A percentile compares a stretch with the other conserved stretches of the same genome.
These are phyloP conservation scores for Leccinum disarticulatum DNA, from an alignment of 768 basidiomycete genomes.

Conservation along the genomic window DNA sequence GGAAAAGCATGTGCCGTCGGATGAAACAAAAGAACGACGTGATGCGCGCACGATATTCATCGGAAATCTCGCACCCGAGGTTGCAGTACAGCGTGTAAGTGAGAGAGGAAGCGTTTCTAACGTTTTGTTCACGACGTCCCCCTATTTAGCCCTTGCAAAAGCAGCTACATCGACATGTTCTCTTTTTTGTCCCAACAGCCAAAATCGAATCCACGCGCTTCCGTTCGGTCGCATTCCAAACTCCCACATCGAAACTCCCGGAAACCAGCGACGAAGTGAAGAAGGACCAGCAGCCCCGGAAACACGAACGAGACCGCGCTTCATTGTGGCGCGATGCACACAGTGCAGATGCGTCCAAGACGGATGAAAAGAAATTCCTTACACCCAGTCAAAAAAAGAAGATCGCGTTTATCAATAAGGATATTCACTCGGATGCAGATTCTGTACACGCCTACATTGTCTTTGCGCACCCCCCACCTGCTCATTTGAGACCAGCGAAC, in stretches of 20 bases:
- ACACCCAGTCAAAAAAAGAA: constrained; percentile 87
- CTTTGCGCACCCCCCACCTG: constrained; percentile 66
- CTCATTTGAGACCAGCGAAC: constrained; percentile 44
- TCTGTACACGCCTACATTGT: constrained; percentile 89
- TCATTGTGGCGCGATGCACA: constrained; percentile 55
- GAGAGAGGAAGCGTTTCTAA: not conserved
- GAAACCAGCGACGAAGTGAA: constrained; percentile 34
- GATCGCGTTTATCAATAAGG: constrained; percentile 90
- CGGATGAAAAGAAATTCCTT: constrained; percentile 65
- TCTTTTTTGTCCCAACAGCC: constrained; percentile 65
- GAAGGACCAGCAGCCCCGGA: constrained; percentile 34
- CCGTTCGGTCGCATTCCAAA: constrained; percentile 89
- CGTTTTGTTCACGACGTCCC: not conserved
- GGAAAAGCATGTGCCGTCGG: constrained; percentile 54
- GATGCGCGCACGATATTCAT: constrained; percentile 89
- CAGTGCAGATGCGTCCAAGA: constrained; percentile 42
- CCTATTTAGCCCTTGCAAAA: constrained; percentile 64
- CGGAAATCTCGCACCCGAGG: constrained; percentile 80
- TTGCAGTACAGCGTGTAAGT: constrained; percentile 74
- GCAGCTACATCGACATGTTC: constrained; percentile 73
- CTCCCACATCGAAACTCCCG: constrained; percentile 67
- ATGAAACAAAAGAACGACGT: constrained; percentile 71
- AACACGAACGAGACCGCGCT: constrained; percentile 58
- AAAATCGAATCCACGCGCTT: constrained; percentile 93
- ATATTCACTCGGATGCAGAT: constrained; percentile 77